Conservation (phyloP, 2,329 filamentous ascomycete genomes). For the Ophiostoma fasciatum region DNA sequence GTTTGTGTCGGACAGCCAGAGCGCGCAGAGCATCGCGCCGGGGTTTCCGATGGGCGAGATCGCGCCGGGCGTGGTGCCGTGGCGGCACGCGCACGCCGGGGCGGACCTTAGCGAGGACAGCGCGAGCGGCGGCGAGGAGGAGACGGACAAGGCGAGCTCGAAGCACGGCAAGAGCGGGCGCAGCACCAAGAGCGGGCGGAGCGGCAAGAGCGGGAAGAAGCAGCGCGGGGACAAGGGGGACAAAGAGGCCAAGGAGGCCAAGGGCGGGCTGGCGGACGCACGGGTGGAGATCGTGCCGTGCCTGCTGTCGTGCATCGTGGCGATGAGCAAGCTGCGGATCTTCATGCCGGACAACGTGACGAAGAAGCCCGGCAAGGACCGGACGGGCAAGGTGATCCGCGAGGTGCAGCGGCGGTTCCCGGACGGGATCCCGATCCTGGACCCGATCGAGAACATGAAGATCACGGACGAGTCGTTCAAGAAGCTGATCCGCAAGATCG, state of each 20-base stretch:
- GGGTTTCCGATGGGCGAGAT: slow-evolving; percentile 29
- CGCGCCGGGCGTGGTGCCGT: slow-evolving; percentile 49
- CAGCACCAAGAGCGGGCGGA: not conserved
- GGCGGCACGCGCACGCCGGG: slow-evolving; percentile 39
- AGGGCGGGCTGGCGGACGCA: slow-evolving; percentile 5
- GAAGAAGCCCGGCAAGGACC: slow-evolving; percentile 46
- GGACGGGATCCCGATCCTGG: slow-evolving; percentile 75
- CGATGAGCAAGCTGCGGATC: slow-evolving; percentile 69
- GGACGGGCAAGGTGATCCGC: slow-evolving; percentile 53
- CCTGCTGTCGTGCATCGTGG: slow-evolving; percentile 69
- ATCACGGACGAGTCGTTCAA: slow-evolving; percentile 90
- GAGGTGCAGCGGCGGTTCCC: slow-evolving; percentile 82
- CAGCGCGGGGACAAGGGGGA: not conserved
- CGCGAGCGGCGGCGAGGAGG: not conserved
- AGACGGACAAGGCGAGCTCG: slow-evolving; percentile 1
- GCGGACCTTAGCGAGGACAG: slow-evolving; percentile 15
- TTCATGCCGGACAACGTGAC: slow-evolving; percentile 69
- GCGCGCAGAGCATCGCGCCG: slow-evolving; percentile 28
- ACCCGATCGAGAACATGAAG: slow-evolving; percentile 92
- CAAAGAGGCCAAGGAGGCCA: not conserved
- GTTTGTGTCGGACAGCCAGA: slow-evolving; percentile 31
- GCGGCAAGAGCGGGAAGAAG: not conserved
- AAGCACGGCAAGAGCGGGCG: not conserved
- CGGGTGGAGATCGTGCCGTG: slow-evolving; percentile 77
- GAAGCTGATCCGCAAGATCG: slow-evolving; percentile 86